Evolutionary conservation across 2,329 filamentous ascomycete genomes (phyloP).

Genomic region (Lasiodiplodia hormozganensis): DNA sequence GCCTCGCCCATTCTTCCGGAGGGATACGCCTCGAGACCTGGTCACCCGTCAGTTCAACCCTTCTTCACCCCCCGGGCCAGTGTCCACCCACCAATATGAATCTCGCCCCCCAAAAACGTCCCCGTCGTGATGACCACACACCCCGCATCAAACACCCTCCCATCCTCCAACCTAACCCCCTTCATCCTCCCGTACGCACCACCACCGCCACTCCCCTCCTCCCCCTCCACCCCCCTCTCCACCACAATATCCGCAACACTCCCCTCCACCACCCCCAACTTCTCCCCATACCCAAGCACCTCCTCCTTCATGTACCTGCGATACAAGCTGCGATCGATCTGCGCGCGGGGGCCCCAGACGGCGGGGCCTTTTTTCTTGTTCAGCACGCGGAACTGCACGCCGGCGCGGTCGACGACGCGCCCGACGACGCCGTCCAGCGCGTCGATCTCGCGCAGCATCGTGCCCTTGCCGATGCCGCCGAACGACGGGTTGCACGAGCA

Average conservation of each 20-base stretch:
- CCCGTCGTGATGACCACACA: slow-evolving; percentile 95
- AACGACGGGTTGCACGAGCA: slow-evolving; percentile 98
- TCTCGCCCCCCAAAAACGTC: slow-evolving; percentile 93
- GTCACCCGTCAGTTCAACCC: slow-evolving; percentile 30
- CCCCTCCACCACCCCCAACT: slow-evolving; percentile 80
- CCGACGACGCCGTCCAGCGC: slow-evolving; percentile 90
- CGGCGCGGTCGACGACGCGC: slow-evolving; percentile 89
- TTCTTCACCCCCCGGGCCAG: not conserved
- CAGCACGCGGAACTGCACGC: slow-evolving; percentile 89
- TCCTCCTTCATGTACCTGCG: slow-evolving; percentile 90
- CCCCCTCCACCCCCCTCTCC: slow-evolving; percentile 66
- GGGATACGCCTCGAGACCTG: slow-evolving; percentile 76
- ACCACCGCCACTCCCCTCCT: slow-evolving; percentile 43
- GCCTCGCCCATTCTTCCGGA: slow-evolving; percentile 93
- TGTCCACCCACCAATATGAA: slow-evolving; percentile 73
- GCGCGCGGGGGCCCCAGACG: slow-evolving; percentile 94
- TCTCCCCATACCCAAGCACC: slow-evolving; percentile 72
- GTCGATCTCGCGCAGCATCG: slow-evolving; percentile 93
- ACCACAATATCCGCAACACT: slow-evolving; percentile 93
- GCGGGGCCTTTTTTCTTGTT: slow-evolving; percentile 92
- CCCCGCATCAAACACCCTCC: slow-evolving; percentile 78
- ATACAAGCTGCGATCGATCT: slow-evolving; percentile 92
- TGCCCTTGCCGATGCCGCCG: slow-evolving; percentile 98
- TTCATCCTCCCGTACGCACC: slow-evolving; percentile 74
- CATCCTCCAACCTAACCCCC: slow-evolving; percentile 86